A percentile compares a stretch with the other conserved stretches of the same genome.
phyloP scores from a whole-genome alignment of 2,329 filamentous ascomycete species.

The Xylariaceae sp. region DNA sequence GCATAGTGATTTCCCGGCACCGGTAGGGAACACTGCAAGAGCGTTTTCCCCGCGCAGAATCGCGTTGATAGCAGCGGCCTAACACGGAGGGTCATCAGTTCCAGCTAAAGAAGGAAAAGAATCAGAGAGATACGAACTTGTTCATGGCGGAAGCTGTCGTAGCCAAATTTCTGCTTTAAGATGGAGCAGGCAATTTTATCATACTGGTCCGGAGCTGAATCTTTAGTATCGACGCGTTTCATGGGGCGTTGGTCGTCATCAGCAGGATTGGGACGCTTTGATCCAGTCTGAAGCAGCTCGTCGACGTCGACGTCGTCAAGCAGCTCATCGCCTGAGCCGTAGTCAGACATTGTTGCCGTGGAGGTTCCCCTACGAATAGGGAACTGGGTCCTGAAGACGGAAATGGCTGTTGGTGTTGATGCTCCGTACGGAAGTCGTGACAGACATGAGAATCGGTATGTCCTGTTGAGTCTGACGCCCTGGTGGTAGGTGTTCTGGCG shows the following conservation, averaged over 20 bases:
- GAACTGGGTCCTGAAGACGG: background rate
- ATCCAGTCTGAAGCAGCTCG: conserved; percentile 17
- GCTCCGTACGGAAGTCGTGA: no score
- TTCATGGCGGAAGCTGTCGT: conserved; percentile 41
- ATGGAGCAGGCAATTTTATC: conserved; percentile 25
- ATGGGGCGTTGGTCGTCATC: background rate
- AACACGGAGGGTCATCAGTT: conserved; percentile 1
- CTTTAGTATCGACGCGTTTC: conserved; percentile 13
- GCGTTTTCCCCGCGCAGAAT: conserved; percentile 40
- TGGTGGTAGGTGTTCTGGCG: no score
- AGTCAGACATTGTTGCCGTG: conserved; percentile 29
- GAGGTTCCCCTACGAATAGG: conserved; percentile 1
- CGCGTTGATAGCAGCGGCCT: conserved; percentile 37
- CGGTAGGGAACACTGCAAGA: conserved; percentile 45
- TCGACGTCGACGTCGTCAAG: conserved; percentile 29
- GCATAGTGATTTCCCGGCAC: conserved; percentile 48
- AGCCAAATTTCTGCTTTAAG: conserved; percentile 39
- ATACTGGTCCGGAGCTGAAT: background rate
- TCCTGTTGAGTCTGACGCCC: no score
- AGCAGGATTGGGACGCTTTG: conserved; percentile 9
- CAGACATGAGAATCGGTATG: no score
- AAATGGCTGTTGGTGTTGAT: no score
- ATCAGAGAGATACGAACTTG: conserved; percentile 29
- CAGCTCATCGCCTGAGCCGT: conserved; percentile 35
- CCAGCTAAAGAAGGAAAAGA: background rate